These are phyloP conservation scores for Ophiocordyceps sinensis DNA, from an alignment of 2,329 filamentous ascomycete species.

Conservation along the genomic window DNA sequence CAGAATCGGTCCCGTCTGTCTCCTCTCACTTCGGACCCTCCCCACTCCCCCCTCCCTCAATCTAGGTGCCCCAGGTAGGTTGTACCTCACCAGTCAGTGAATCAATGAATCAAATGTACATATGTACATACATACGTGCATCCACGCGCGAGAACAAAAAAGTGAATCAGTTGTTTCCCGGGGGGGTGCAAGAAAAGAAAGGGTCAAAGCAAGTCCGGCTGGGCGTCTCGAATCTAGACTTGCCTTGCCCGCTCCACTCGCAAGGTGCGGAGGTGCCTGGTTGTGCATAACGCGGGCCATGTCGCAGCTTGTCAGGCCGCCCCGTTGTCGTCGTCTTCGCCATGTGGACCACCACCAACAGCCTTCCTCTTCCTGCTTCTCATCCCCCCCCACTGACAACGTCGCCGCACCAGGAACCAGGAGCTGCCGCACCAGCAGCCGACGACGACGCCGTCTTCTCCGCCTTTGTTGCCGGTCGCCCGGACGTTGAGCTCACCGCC, in stretches of 20 bases:
- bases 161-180: too few relatives aligned
- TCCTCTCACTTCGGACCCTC: background rate
- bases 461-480: background rate
- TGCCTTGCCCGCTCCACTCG: background rate
- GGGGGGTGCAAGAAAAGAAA: background rate
- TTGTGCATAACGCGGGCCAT: slow-evolving; percentile 23
- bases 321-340: too few relatives aligned
- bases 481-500: too few relatives aligned
- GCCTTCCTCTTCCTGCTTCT: slow-evolving; percentile 12
- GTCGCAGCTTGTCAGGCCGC: slow-evolving; percentile 38
- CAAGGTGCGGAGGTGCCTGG: slow-evolving; percentile 3
- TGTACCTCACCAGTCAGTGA: too few relatives aligned
- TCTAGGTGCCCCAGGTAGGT: too few relatives aligned
- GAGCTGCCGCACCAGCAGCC: background rate
- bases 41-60: too few relatives aligned
- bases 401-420: background rate
- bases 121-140: too few relatives aligned
- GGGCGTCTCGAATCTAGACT: background rate
- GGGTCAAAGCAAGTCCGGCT: background rate
- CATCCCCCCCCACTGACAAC: slow-evolving; percentile 5
- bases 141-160: too few relatives aligned
- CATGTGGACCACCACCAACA: slow-evolving; percentile 7
- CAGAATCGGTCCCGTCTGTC: background rate
- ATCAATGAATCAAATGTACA: too few relatives aligned
- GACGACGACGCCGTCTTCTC: background rate